Conservation (phyloP, 176 grass and related monocot species). For the Phyllostachys edulis region DNA sequence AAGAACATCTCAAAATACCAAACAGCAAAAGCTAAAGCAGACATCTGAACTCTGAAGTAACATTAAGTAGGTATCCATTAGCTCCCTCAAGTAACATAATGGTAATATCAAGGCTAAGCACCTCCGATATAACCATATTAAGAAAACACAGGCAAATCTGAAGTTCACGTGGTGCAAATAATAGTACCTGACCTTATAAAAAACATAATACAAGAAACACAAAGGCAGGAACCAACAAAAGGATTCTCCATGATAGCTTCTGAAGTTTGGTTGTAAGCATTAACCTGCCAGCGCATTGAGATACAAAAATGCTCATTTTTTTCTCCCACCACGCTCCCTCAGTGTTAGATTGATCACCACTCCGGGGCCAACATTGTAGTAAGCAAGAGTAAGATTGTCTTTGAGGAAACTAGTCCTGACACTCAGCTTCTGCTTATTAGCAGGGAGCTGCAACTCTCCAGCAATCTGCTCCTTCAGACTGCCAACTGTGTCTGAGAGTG, state of each 20-base stretch:
- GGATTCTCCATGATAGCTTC: slow-evolving; percentile 28
- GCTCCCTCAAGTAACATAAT: slow-evolving; percentile 15
- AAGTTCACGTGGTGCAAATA: slow-evolving; percentile 5
- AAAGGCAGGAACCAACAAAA: slow-evolving; percentile 23
- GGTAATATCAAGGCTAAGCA: not conserved
- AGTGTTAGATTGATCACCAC: slow-evolving; percentile 74
- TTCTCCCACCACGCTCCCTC: slow-evolving; percentile 96
- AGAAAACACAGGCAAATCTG: slow-evolving; percentile 13
- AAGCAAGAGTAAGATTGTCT: slow-evolving; percentile 91
- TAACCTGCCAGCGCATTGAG: slow-evolving; percentile 22
- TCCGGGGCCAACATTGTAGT: slow-evolving; percentile 87
- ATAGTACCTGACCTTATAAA: slow-evolving; percentile 8
- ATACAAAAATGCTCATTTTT: slow-evolving; percentile 60
- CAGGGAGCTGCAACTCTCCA: slow-evolving; percentile 90
- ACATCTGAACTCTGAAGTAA: not conserved
- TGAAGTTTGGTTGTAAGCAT: slow-evolving; percentile 33
- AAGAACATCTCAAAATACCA: not conserved
- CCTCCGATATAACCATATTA: slow-evolving; percentile 4
- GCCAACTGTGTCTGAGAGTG: slow-evolving; percentile 75
- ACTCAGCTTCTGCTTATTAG: slow-evolving; percentile 95
- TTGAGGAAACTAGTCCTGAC: slow-evolving; percentile 81
- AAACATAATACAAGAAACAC: slow-evolving; percentile 7
- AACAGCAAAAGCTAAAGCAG: not conserved
- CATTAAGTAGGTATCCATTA: slow-evolving; percentile 2
- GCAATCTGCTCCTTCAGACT: slow-evolving; percentile 97